Conservation (phyloP, 768 basidiomycete species). For the Tricholomella constricta region DNA sequence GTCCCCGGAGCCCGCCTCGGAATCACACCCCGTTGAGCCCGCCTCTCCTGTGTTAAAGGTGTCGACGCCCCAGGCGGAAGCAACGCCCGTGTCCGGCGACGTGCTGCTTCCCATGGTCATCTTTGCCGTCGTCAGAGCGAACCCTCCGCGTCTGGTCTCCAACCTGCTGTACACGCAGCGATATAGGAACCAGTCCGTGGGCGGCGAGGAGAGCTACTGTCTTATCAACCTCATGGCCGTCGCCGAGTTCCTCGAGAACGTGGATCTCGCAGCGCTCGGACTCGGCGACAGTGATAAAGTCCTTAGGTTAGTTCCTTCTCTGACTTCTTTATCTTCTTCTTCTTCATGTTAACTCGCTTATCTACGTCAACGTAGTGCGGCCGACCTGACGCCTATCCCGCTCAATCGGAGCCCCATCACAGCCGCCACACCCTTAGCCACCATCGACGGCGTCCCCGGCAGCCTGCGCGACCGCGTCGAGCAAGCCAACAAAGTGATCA, state of each 20-base stretch:
- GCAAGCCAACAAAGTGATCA: constrained; percentile 83
- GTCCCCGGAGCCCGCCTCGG: background rate
- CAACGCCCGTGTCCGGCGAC: constrained; percentile 77
- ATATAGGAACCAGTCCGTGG: constrained; percentile 55
- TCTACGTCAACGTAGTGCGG: constrained; percentile 48
- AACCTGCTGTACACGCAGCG: constrained; percentile 67
- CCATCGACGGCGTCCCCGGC: constrained; percentile 48
- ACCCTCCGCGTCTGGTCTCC: constrained; percentile 80
- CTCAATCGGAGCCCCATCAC: constrained; percentile 56
- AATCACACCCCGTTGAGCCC: constrained; percentile 13
- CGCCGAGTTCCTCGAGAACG: constrained; percentile 93
- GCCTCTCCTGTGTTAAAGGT: constrained; percentile 18
- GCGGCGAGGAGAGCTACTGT: constrained; percentile 91
- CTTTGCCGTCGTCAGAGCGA: constrained; percentile 90
- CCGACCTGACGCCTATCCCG: constrained; percentile 81
- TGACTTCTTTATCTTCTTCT: constrained; percentile 1
- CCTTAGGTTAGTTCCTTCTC: constrained; percentile 48
- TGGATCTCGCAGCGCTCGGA: constrained; percentile 73
- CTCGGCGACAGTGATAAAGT: constrained; percentile 60
- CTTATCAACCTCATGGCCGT: constrained; percentile 94
- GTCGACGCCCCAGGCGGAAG: constrained; percentile 21
- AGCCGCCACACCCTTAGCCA: constrained; percentile 44
- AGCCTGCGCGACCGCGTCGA: constrained; percentile 72
- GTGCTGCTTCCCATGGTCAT: constrained; percentile 93
- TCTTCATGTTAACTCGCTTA: background rate